Evolutionary conservation across 306 rosid genomes (phyloP).

Genomic region (Trichosanthes truncata): DNA sequence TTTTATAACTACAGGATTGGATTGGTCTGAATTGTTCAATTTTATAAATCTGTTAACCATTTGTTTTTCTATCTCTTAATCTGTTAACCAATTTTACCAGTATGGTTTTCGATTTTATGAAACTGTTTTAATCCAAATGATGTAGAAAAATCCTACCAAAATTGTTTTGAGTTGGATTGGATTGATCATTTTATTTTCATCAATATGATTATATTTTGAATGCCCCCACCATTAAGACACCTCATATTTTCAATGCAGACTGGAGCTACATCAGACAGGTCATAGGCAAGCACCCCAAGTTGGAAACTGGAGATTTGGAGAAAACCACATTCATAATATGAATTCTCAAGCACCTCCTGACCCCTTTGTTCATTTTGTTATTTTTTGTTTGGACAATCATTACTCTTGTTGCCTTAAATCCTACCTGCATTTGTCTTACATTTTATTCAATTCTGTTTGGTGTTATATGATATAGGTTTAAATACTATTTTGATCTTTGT

Average conservation of each 20-base stretch:
- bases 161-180: neutral
- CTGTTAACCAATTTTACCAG: neutral
- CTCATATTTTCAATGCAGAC: neutral
- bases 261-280: neutral
- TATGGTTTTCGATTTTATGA: neutral
- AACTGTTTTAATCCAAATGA: neutral
- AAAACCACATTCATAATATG: neutral
- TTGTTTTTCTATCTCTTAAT: too few relatives aligned
- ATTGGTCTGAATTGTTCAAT: neutral
- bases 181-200: neutral
- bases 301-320: neutral
- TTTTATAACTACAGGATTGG: neutral
- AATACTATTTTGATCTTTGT: too few relatives aligned
- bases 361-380: neutral
- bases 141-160: neutral
- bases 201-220: neutral
- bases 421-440: neutral
- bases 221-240: neutral
- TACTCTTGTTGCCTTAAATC: neutral
- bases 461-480: too few relatives aligned
- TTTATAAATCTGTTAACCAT: neutral
- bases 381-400: neutral
- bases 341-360: neutral
- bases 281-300: neutral
- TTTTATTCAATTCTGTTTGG: neutral